Evolutionary conservation across 2,329 filamentous ascomycete genomes (phyloP).

Genomic region (Talaromyces rugulosus): DNA sequence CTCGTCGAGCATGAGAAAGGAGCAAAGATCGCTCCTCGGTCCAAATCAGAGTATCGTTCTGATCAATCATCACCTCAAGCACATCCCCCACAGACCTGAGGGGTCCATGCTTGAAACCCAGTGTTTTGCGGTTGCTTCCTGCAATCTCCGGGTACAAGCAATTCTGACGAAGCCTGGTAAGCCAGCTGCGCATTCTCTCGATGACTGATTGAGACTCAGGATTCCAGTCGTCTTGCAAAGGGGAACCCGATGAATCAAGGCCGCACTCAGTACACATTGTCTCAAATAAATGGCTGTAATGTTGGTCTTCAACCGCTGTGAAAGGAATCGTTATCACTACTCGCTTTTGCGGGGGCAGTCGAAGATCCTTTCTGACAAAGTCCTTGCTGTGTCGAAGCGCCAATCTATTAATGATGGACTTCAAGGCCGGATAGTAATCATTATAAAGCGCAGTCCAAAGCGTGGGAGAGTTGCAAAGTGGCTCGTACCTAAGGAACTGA

Average conservation of each 20-base stretch:
- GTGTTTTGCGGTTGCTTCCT: slow-evolving; percentile 58
- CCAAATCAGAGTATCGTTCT: slow-evolving; percentile 65
- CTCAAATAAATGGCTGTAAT: slow-evolving; percentile 73
- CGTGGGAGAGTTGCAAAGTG: slow-evolving; percentile 61
- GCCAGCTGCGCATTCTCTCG: slow-evolving; percentile 73
- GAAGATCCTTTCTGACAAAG: slow-evolving; percentile 71
- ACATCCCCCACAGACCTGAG: slow-evolving; percentile 82
- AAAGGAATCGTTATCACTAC: slow-evolving; percentile 88
- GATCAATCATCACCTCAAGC: slow-evolving; percentile 84
- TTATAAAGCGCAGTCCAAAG: slow-evolving; percentile 66
- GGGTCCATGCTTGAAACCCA: slow-evolving; percentile 61
- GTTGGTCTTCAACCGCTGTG: slow-evolving; percentile 83
- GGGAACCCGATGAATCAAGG: slow-evolving; percentile 61
- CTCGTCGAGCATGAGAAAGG: slow-evolving; percentile 60
- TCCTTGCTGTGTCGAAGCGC: slow-evolving; percentile 83
- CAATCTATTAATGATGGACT: slow-evolving; percentile 64
- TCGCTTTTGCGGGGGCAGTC: slow-evolving; percentile 75
- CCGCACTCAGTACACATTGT: slow-evolving; percentile 69
- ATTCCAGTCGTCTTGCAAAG: slow-evolving; percentile 60
- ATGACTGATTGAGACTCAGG: slow-evolving; percentile 54
- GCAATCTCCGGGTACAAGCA: slow-evolving; percentile 84
- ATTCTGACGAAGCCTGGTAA: slow-evolving; percentile 73
- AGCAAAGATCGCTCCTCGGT: slow-evolving; percentile 66
- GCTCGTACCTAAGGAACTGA: slow-evolving; percentile 73
- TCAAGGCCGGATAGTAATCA: slow-evolving; percentile 61